Evolutionary conservation across 306 rosid genomes (phyloP).

Genomic region (Cicer arietinum): DNA sequence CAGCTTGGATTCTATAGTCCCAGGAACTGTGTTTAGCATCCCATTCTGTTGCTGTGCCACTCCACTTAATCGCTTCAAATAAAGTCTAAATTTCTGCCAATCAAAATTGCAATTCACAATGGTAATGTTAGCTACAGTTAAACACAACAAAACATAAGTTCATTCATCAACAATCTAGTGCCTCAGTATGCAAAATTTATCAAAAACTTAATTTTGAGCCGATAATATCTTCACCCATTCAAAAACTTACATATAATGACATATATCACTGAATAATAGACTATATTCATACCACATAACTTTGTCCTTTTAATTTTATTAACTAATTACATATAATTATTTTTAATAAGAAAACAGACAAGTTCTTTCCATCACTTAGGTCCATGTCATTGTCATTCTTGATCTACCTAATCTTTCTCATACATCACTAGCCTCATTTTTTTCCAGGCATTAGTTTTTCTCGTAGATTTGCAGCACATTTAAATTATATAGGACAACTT

Average conservation of each 20-base stretch:
- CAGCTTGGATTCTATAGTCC: conserved; percentile 60
- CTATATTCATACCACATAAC: neutral
- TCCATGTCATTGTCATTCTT: neutral
- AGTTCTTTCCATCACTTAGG: conserved; percentile 8
- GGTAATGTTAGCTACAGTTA: conserved; percentile 11
- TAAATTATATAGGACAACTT: too few species aligned
- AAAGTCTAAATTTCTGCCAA: conserved; percentile 51
- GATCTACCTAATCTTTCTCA: conserved; percentile 1
- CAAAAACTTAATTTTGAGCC: neutral
- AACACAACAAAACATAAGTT: conserved; percentile 12
- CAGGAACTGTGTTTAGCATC: conserved; percentile 58
- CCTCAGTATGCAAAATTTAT: neutral
- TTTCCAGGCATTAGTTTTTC: too few species aligned
- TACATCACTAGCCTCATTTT: neutral
- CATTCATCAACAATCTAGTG: neutral
- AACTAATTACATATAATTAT: neutral
- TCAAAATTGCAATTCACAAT: conserved; percentile 6
- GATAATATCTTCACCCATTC: conserved; percentile 12
- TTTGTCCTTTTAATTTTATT: neutral
- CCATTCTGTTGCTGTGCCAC: conserved; percentile 71
- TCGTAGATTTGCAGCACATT: too few species aligned
- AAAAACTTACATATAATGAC: neutral
- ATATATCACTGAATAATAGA: conserved; percentile 7
- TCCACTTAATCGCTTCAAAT: conserved; percentile 55
- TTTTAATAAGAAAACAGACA: neutral